Conservation (phyloP, 768 basidiomycete genomes). For the Panaeolus papilionaceus region DNA sequence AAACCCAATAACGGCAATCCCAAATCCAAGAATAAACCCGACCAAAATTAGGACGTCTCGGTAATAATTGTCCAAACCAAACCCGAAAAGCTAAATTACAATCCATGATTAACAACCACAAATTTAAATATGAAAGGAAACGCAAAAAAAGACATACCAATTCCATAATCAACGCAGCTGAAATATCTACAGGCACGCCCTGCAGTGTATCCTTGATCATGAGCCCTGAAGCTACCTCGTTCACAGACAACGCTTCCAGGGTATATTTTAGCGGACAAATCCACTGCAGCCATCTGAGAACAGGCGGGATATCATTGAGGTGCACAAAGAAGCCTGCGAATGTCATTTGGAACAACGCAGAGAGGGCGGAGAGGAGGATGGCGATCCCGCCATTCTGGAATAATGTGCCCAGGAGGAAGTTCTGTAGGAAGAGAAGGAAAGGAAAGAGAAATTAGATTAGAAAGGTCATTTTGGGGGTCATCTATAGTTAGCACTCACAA, state of each 20-base stretch:
- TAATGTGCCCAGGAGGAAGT: constrained; percentile 86
- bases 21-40: constrained; percentile 86
- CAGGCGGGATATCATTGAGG: constrained; percentile 82
- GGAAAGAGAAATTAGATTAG: not conserved
- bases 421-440: constrained; percentile 46
- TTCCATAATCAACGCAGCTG: constrained; percentile 87
- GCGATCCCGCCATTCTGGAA: constrained; percentile 91
- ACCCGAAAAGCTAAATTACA: constrained; percentile 79
- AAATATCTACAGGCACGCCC: constrained; percentile 84
- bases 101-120: not conserved
- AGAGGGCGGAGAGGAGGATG: constrained; percentile 82
- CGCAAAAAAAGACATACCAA: constrained; percentile 51
- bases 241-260: constrained; percentile 88
- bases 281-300: constrained; percentile 95
- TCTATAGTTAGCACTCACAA: constrained; percentile 51
- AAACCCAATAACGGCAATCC: constrained; percentile 67
- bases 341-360: constrained; percentile 83
- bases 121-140: not conserved
- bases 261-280: constrained; percentile 83
- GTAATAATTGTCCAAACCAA: constrained; percentile 82
- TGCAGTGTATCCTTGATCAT: constrained; percentile 80
- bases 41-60: constrained; percentile 88
- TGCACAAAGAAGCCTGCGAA: constrained; percentile 95
- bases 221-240: constrained; percentile 90
- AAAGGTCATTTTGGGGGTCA: not conserved